Base-by-base conservation (phyloP, 2,329 filamentous ascomycete species). In the Fusarium pseudoanthophilum region DNA sequence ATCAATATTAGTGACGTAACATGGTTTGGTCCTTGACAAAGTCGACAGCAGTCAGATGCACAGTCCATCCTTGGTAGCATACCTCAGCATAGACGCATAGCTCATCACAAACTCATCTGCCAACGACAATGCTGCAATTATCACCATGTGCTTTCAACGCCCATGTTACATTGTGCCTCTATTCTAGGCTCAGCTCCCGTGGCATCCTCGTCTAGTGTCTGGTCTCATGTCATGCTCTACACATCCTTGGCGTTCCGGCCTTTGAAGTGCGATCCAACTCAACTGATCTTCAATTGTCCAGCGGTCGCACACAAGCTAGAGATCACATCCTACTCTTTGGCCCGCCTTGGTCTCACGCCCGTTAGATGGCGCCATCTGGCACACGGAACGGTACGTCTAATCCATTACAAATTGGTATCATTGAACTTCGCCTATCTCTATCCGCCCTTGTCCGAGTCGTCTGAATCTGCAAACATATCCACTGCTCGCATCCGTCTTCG, bases 381-480 rank as follows among this genome's bases (percentile, higher is more conserved):
- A 43, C 36, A 46, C 39, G 46, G 36, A 65, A 53, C 69, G 51
- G 59, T 58, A 53, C 48, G 42, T 57, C 45, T 30, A 45, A 15
- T 69, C 58, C 52, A 55, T 63, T 63, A 49, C 42, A 60, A 51
- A 51, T 28, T 55, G 45, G 37, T 42, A 59, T 65, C 39, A 20
- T 46, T 43, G 40, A 46, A 42, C 46, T 57, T 67, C 36, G 46
- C 58, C 58, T 58, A 39, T 60, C 40, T 57, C 69, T 67, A 77
- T 36, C 52, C 40, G 24, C 53, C 62, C 60, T 70, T 74, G 24
- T 78, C 75, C 18, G 79, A 80, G 20, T 82, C 87, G 74, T 93
- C 93, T 9, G 92, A 93, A 80, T 93, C 92, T 16, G 92, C 93
- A 88, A 96, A 97, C 93, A 96, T 95, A 79, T 96, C 93, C 75